A percentile compares a stretch with the other conserved stretches of the same genome.
These are phyloP conservation scores for Fusarium chlamydosporum DNA, from an alignment of 2,329 filamentous ascomycete genomes.

Conservation along the genomic window DNA sequence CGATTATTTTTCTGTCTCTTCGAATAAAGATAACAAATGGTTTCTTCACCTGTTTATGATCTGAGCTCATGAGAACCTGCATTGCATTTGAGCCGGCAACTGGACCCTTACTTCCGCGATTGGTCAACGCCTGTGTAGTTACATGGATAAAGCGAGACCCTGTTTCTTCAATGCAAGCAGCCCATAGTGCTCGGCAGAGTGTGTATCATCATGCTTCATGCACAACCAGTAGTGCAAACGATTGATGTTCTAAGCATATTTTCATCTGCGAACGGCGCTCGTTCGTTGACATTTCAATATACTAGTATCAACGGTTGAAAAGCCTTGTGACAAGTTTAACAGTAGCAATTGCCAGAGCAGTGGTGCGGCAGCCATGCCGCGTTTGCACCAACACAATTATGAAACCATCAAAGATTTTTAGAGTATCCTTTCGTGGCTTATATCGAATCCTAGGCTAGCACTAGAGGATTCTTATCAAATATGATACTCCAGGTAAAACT, in stretches of 20 bases:
- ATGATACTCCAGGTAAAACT: not conserved
- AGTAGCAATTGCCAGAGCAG: not conserved
- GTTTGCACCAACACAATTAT: not conserved
- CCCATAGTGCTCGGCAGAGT: not conserved
- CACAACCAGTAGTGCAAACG: not conserved
- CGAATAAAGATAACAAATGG: constrained; percentile 7
- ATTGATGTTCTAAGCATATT: not conserved
- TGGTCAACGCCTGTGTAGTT: constrained; percentile 10
- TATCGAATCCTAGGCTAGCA: not conserved
- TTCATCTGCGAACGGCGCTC: not conserved
- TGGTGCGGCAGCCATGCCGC: not conserved
- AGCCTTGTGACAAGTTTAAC: not conserved
- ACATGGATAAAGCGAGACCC: constrained; percentile 12
- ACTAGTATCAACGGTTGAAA: not conserved
- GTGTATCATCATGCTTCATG: constrained; percentile 8
- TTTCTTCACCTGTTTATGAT: constrained; percentile 15
- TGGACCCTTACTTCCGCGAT: constrained; percentile 12
- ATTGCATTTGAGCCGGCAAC: constrained; percentile 22
- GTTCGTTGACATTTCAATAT: not conserved
- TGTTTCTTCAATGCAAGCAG: constrained; percentile 4
- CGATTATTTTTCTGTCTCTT: not conserved
- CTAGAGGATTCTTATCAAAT: not conserved
- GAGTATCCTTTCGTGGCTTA: not conserved
- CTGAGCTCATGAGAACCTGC: constrained; percentile 5
- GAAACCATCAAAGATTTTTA: not conserved